Evolutionary conservation across 768 basidiomycete genomes (phyloP).

Genomic region (Rhodotorula taiwanensis): DNA sequence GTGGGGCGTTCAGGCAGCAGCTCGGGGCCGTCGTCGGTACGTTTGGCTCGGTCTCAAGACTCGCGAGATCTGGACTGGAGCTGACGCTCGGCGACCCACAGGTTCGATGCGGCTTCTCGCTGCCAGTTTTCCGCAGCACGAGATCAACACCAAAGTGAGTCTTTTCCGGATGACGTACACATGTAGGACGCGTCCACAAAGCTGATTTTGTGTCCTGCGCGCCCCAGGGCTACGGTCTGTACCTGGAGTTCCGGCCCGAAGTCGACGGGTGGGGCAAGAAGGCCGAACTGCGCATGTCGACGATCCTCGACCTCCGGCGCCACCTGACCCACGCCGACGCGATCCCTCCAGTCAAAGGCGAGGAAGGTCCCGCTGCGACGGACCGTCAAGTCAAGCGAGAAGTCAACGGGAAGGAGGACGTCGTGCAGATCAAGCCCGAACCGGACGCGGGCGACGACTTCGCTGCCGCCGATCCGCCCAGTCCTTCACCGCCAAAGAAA

Average conservation of each 20-base stretch:
- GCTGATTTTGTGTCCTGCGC: constrained; percentile 39
- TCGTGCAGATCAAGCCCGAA: neutral
- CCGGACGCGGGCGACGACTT: neutral
- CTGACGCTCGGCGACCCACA: neutral
- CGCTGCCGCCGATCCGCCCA: neutral
- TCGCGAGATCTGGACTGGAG: no score
- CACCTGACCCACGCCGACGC: constrained; percentile 16
- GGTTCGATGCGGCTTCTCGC: constrained; percentile 46
- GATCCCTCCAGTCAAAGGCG: neutral
- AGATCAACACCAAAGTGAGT: constrained; percentile 42
- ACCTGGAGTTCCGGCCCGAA: constrained; percentile 77
- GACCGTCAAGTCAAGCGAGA: constrained; percentile 1
- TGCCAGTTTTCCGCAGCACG: constrained; percentile 43
- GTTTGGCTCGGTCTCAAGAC: no score
- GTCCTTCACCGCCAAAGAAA: constrained; percentile 2
- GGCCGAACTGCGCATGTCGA: constrained; percentile 63
- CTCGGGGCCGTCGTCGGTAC: constrained; percentile 71
- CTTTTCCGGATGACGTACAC: neutral
- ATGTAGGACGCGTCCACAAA: constrained; percentile 44
- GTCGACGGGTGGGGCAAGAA: constrained; percentile 73
- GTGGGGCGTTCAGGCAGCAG: constrained; percentile 69
- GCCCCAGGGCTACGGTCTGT: constrained; percentile 63
- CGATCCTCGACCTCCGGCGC: constrained; percentile 53
- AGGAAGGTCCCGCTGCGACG: neutral
- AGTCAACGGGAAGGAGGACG: constrained; percentile 1